A percentile compares a stretch with the other conserved stretches of the same genome.
These are phyloP conservation scores for Trypanosoma mega DNA, from an alignment of 208 protist genomes.

Conservation along the genomic window DNA sequence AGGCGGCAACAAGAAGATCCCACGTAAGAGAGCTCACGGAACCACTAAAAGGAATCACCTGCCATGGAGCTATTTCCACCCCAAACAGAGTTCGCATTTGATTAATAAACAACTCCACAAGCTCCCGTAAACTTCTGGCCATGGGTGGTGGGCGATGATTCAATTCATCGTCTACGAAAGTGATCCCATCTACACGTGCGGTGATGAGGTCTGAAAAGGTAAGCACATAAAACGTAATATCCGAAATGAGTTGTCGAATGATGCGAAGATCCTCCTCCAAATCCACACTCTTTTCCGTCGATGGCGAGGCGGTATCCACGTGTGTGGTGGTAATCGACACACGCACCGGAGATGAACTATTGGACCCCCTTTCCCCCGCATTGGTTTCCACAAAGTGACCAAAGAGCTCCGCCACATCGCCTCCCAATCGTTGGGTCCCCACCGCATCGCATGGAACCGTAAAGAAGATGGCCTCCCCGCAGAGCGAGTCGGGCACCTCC, in stretches of 20 bases:
- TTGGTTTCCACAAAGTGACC: conserved; percentile 19
- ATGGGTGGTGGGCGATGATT: conserved; percentile 25
- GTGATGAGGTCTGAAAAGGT: conserved; percentile 32
- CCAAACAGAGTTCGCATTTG: conserved; percentile 39
- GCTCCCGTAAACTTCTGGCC: conserved; percentile 20
- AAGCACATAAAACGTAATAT: conserved; percentile 44
- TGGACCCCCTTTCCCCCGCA: too few relatives aligned
- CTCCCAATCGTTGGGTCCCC: conserved; percentile 25
- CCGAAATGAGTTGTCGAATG: conserved; percentile 35
- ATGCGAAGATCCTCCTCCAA: neutral
- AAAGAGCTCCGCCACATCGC: conserved; percentile 31
- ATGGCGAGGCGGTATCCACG: neutral
- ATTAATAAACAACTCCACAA: conserved; percentile 31
- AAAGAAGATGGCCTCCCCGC: conserved; percentile 30
- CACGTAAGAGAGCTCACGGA: conserved; percentile 29
- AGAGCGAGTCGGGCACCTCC: conserved; percentile 16
- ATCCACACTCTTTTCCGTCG: neutral
- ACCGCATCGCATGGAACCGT: conserved; percentile 36
- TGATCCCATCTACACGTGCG: conserved; percentile 7
- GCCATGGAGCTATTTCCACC: conserved; percentile 53
- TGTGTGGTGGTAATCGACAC: too few relatives aligned
- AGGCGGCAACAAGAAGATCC: conserved; percentile 8
- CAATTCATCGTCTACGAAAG: conserved; percentile 9
- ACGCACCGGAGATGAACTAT: too few relatives aligned
- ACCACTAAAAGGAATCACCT: conserved; percentile 56